These are phyloP conservation scores for Saitozyma podzolica DNA, from an alignment of 768 basidiomycete species.

Conservation along the genomic window DNA sequence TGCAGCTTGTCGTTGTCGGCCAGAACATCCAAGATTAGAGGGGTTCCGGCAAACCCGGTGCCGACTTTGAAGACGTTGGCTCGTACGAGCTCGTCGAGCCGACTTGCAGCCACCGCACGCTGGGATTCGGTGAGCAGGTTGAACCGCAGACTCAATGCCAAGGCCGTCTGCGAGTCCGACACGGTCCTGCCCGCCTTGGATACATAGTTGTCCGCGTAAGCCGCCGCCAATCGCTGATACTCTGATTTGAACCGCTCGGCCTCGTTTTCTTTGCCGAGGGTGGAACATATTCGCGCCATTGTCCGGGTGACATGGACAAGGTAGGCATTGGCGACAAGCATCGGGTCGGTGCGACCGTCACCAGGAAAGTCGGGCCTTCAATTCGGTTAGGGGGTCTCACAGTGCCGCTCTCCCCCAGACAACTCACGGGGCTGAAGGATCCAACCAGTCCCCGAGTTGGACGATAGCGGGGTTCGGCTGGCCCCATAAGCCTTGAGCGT, in stretches of 20 bases:
- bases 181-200: constrained; percentile 32
- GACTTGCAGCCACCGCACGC: constrained; percentile 13
- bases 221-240: constrained; percentile 14
- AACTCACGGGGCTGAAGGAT: constrained; percentile 28
- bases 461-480: not conserved
- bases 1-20: constrained; percentile 27
- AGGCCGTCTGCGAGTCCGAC: constrained; percentile 43
- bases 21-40: constrained; percentile 37
- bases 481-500: constrained; percentile 32
- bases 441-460: constrained; percentile 44
- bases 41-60: constrained; percentile 50
- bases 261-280: constrained; percentile 28
- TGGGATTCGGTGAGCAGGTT: constrained; percentile 23
- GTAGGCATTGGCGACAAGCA: constrained; percentile 45
- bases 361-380: constrained; percentile 30
- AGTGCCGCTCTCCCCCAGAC: constrained; percentile 8
- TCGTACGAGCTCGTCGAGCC: constrained; percentile 22
- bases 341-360: constrained; percentile 33
- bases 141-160: constrained; percentile 40
- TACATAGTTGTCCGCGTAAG: constrained; percentile 41
- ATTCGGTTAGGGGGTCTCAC: constrained; percentile 27
- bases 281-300: constrained; percentile 22
- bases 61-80: constrained; percentile 32
- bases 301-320: constrained; percentile 34
- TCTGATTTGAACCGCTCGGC: constrained; percentile 24